Evolutionary conservation across 2,329 filamentous ascomycete genomes (phyloP).

Genomic region (Fonsecaea nubica): DNA sequence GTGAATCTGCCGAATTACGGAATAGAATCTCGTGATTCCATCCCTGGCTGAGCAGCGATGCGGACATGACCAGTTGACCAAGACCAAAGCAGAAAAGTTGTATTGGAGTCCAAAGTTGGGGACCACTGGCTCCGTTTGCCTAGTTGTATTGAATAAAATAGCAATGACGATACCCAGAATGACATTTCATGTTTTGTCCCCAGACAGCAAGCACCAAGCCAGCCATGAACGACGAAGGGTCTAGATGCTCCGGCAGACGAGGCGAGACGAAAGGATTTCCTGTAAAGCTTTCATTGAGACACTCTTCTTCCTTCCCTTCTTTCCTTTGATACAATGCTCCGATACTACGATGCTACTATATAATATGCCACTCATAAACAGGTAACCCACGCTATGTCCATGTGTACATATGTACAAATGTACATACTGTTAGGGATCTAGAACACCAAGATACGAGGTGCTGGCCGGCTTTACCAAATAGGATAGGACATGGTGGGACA

Average conservation of each 20-base stretch:
- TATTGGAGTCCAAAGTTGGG: not conserved
- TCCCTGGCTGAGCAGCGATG: not conserved
- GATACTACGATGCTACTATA: no score
- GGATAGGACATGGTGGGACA: no score
- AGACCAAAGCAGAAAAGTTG: not conserved
- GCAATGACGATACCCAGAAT: not conserved
- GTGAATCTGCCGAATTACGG: constrained; percentile 16
- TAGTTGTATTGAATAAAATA: not conserved
- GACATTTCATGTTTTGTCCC: not conserved
- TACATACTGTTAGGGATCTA: no score
- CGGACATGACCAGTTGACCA: not conserved
- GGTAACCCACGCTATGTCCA: no score
- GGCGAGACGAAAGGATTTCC: no score
- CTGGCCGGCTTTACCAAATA: no score
- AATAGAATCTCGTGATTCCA: constrained; percentile 11
- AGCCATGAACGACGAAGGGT: not conserved
- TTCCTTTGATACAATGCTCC: no score
- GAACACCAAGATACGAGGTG: no score
- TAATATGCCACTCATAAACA: no score
- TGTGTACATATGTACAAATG: no score
- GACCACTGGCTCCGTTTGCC: not conserved
- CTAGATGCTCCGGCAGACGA: not conserved
- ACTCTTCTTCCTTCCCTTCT: no score
- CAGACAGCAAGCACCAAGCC: not conserved
- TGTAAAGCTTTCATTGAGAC: no score